Evolutionary conservation across 768 basidiomycete genomes (phyloP), one percentile per base, ranked within the genome.

Genomic region (Asterophora parasitica): DNA sequence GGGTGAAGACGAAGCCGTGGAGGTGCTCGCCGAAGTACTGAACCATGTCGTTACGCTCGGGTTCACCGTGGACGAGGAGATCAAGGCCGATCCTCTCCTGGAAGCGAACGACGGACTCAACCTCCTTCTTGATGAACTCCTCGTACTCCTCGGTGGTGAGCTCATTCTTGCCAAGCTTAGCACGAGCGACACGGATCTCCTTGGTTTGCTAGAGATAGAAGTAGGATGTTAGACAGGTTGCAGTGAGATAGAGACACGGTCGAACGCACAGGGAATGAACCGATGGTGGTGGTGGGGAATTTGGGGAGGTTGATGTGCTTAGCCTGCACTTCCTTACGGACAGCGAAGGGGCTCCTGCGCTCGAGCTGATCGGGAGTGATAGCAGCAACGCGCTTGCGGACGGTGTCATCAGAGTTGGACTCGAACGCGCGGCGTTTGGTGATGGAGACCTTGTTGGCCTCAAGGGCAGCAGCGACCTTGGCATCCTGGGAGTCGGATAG

Each of bases 41-140:
- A 54, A 96, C 94, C 95, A 98, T 98, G 79, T 97, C 95, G 68
- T 97, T 97, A 61, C 95, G 83, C 77, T 99, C 95, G 45, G 95
- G 89, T 71, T 99, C 96, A 62, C 96, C 96, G 70, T 99, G 96
- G 52, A 99, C 96, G 59, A 98, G 80, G 49, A 99, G 80, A 71
- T 99, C 96, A 58, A 99, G 84, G 57, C 90, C 95, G 57, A 93
- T 80, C 69, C 81, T 83, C 78, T 98, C 95, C 71, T 99, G 96
- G 91, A 98, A 95, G 55, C 83, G 79, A 58, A 98, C 94, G 53
- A 92, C 93, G 46, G 67, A 68, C 73, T 95, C 81, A 60, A 99
- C 89, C 73, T 99, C 96, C 75, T 92, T 90, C 79, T 94, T 87
- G 76, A 99, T 94, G 77, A 98, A 98, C 56, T 90, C 80, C 57